These are phyloP conservation scores for Protomyces inundatus DNA, from an alignment of 1,139 yeast genomes.

Conservation along the genomic window DNA sequence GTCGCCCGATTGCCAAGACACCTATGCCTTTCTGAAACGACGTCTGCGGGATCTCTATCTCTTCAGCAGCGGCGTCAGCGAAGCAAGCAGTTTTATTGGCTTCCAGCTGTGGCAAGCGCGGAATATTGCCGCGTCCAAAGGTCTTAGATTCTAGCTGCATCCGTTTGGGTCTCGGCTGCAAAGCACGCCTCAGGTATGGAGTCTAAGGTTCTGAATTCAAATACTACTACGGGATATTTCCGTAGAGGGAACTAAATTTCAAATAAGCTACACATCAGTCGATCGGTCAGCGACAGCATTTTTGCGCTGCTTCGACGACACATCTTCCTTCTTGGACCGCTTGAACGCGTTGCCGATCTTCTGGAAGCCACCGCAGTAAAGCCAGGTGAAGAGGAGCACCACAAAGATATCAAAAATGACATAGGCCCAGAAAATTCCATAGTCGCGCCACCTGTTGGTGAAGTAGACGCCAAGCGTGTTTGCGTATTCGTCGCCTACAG, in stretches of 20 bases:
- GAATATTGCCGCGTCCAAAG: slow-evolving; percentile 17
- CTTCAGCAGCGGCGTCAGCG: slow-evolving; percentile 56
- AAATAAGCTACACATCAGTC: no score
- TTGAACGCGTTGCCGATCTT: background rate
- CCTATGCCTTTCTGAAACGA: slow-evolving; percentile 59
- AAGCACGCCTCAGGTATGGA: no score
- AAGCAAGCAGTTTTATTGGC: slow-evolving; percentile 66
- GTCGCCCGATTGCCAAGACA: slow-evolving; percentile 52
- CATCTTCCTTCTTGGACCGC: background rate
- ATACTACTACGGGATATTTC: no score
- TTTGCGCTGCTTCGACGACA: no score
- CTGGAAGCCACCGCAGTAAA: slow-evolving; percentile 1
- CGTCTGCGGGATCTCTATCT: slow-evolving; percentile 53
- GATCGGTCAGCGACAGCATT: no score
- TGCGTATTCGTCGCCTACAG: slow-evolving; percentile 53
- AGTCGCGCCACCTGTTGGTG: slow-evolving; percentile 54
- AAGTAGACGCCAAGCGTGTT: slow-evolving; percentile 45
- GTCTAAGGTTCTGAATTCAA: no score
- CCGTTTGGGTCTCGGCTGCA: no score
- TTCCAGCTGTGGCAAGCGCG: slow-evolving; percentile 39
- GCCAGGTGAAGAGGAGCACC: background rate
- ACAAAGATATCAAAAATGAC: slow-evolving; percentile 43
- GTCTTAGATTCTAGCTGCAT: background rate
- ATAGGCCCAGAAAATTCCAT: slow-evolving; percentile 52
- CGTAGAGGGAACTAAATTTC: no score